Base-by-base conservation (phyloP, 345 rosid genomes). In the Hibiscus mutabilis region DNA sequence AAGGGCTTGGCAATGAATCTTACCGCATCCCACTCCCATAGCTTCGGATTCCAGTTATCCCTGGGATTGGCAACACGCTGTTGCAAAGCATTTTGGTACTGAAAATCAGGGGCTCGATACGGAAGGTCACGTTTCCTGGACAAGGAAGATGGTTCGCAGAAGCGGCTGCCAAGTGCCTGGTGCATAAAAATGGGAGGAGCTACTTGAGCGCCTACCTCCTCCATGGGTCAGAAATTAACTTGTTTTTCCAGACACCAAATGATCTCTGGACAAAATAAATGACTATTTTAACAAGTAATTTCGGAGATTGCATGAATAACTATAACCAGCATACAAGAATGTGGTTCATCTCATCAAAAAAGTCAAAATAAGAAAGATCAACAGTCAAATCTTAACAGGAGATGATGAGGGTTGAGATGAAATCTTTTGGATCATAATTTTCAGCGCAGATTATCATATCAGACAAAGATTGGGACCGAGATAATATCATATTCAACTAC, bases 11-110 rank as follows among this genome's bases (percentile, higher is more conserved):
- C 97, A 58, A 85, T 77, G 70, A 93, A 90, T 62, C 87, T 80
- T 33, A 78, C 82, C 47, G 86, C 78, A 72, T 93, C 97, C 98
- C 98, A 93, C 66, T 85, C 82, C 98, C 98, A 93, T 29, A 82
- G 76, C 70, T 74, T 85, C 9, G 91, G 81, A 71, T 82, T 85
- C 98, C 98, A 93, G 76, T 85, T 82, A 49, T 82, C 88, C 46
- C 79, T 67, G 19, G 80, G 76, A 56, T 74, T 75, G 19, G 60
- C 78, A 31, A 52, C 61, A 9, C 70, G 78, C 14, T 70, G 73
- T 59, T 73, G 81, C 9, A 77, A 74, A n/a, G 75, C 78, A 21
- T 84, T 88, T 14, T 76, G 79, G 37, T 24, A 80, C 37, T 59
- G 79, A 37, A 69, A 76, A 64, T 49, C 75, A 10, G 75, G 72